phyloP scores from a whole-genome alignment of 345 rosid genomes.

The Populus deltoides region DNA sequence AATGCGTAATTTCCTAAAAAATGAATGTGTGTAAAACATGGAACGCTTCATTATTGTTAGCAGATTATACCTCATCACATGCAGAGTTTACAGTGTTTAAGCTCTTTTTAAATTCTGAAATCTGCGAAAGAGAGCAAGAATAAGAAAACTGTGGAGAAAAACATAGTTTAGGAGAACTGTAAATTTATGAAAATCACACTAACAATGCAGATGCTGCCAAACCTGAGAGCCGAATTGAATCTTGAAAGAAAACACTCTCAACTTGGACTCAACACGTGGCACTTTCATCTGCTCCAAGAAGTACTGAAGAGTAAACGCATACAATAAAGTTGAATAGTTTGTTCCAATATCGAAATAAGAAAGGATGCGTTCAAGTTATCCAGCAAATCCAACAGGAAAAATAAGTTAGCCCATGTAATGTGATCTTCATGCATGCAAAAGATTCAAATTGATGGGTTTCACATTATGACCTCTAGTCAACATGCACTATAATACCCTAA shows the following conservation, averaged over 20 bases:
- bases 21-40: conserved; percentile 5
- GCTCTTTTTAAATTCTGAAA: conserved; percentile 79
- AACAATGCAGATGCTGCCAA: conserved; percentile 49
- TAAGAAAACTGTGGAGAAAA: conserved; percentile 15
- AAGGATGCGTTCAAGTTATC: not conserved
- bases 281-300: conserved; percentile 97
- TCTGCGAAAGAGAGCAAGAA: conserved; percentile 38
- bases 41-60: conserved; percentile 19
- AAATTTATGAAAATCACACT: conserved; percentile 24
- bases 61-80: conserved; percentile 69
- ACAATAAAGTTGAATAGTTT: not conserved
- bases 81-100: conserved; percentile 84
- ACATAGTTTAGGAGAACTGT: not conserved
- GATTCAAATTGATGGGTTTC: not conserved
- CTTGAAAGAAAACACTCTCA: conserved; percentile 95
- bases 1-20: not conserved
- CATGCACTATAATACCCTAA: not conserved
- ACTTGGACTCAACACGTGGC: conserved; percentile 95
- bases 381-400: not conserved
- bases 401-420: not conserved
- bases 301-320: conserved; percentile 41
- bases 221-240: conserved; percentile 94
- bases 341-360: not conserved
- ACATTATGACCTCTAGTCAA: not conserved
- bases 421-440: not conserved